Conservation (phyloP, 2,329 filamentous ascomycete genomes). For the Berkeleyomyces rouxiae region DNA sequence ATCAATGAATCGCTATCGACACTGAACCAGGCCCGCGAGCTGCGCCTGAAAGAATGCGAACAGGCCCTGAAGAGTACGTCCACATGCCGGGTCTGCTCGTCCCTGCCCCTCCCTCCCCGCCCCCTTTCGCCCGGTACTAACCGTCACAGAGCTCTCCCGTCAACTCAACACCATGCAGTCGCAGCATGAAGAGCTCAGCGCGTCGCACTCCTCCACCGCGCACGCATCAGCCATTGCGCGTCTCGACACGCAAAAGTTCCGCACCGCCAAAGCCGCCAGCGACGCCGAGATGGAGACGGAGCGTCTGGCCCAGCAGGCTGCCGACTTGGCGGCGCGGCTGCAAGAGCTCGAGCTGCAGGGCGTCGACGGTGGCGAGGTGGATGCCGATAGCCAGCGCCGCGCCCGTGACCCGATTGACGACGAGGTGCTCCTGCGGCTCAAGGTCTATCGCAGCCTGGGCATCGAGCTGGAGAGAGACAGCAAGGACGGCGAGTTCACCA, state of each 20-base stretch:
- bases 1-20: slow-evolving; percentile 70
- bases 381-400: slow-evolving; percentile 15
- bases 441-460: slow-evolving; percentile 78
- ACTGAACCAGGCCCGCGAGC: slow-evolving; percentile 67
- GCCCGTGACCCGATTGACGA: slow-evolving; percentile 37
- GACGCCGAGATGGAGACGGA: slow-evolving; percentile 93
- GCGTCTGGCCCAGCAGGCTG: slow-evolving; percentile 63
- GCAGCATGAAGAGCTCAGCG: slow-evolving; percentile 61
- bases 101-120: slow-evolving; percentile 16
- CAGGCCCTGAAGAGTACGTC: slow-evolving; percentile 41
- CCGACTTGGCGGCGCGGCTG: slow-evolving; percentile 55
- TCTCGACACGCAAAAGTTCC: slow-evolving; percentile 86
- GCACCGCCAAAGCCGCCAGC: slow-evolving; percentile 75
- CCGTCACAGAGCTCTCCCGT: slow-evolving; percentile 43
- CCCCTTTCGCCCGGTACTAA: not conserved
- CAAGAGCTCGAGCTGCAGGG: slow-evolving; percentile 77
- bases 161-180: slow-evolving; percentile 56
- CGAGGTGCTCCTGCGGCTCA: slow-evolving; percentile 58
- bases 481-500: slow-evolving; percentile 58
- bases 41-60: slow-evolving; percentile 57
- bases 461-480: slow-evolving; percentile 75
- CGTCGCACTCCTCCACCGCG: slow-evolving; percentile 56
- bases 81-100: not conserved
- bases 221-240: slow-evolving; percentile 74
- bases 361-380: slow-evolving; percentile 46